Conservation (phyloP, 2,329 filamentous ascomycete species). For the Saccharata proteae region DNA sequence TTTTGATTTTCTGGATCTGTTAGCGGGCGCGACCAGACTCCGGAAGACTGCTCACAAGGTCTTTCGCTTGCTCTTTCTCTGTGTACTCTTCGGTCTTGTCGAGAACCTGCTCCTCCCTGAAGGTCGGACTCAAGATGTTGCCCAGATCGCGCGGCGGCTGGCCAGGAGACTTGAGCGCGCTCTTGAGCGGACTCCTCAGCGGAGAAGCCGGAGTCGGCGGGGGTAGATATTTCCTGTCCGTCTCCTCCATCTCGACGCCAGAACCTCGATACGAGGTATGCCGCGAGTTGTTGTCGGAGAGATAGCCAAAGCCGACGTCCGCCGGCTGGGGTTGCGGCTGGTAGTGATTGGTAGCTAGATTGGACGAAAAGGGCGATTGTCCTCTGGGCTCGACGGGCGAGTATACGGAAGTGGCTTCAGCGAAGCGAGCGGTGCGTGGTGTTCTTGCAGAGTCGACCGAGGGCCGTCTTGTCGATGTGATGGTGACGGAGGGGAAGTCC, state of each 20-base stretch:
- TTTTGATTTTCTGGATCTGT: constrained; percentile 71
- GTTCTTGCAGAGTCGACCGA: constrained; percentile 41
- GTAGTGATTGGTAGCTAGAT: constrained; percentile 45
- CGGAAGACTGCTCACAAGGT: constrained; percentile 56
- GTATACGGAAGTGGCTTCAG: constrained; percentile 67
- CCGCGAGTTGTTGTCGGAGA: constrained; percentile 41
- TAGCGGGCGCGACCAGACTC: constrained; percentile 15
- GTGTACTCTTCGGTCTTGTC: constrained; percentile 74
- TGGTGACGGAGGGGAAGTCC: constrained; percentile 27
- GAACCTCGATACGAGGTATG: constrained; percentile 16
- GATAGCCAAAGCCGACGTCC: constrained; percentile 89
- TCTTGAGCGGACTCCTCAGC: constrained; percentile 57
- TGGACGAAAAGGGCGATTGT: constrained; percentile 45
- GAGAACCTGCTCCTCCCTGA: constrained; percentile 72
- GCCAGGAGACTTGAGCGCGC: constrained; percentile 77
- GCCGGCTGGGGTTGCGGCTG: constrained; percentile 58
- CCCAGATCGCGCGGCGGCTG: constrained; percentile 56
- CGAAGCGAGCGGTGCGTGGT: constrained; percentile 66
- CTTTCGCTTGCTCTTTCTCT: constrained; percentile 75
- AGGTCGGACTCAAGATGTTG: constrained; percentile 83
- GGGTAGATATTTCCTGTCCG: constrained; percentile 33
- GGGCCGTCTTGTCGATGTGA: constrained; percentile 27
- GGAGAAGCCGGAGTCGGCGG: constrained; percentile 61
- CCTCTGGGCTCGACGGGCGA: constrained; percentile 54
- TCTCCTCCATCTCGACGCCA: constrained; percentile 43